A percentile compares a stretch with the other conserved stretches of the same genome.
phyloP scores from a whole-genome alignment of 2,329 filamentous ascomycete species.

The Ilyonectria mors-panacis region DNA sequence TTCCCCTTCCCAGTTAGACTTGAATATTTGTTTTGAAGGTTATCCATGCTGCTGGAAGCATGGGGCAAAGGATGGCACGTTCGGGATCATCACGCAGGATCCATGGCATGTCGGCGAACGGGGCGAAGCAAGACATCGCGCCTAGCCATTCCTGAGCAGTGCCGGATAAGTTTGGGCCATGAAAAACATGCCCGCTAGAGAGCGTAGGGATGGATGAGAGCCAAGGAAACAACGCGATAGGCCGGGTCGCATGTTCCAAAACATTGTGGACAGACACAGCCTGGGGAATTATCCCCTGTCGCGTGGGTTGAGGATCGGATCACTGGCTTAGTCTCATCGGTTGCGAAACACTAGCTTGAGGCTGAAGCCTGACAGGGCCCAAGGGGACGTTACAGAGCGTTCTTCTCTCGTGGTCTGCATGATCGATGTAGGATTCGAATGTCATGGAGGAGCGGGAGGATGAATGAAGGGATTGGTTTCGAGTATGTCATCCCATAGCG shows the following conservation, averaged over 20 bases:
- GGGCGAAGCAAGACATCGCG: constrained; percentile 15
- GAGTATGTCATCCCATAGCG: neutral
- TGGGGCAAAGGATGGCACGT: neutral
- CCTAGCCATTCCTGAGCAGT: neutral
- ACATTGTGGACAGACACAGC: neutral
- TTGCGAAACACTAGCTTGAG: constrained; percentile 33
- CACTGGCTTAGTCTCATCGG: constrained; percentile 28
- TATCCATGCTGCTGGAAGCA: constrained; percentile 1
- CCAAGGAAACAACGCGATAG: constrained; percentile 22
- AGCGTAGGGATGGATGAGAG: neutral
- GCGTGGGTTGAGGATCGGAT: constrained; percentile 27
- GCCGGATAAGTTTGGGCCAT: neutral
- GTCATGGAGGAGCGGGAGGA: neutral
- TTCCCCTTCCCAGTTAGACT: constrained; percentile 15
- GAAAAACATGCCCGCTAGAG: neutral
- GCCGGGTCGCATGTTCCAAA: constrained; percentile 2
- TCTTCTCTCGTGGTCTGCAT: neutral
- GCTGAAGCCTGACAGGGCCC: constrained; percentile 20
- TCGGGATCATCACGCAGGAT: constrained; percentile 7
- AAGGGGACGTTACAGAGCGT: constrained; percentile 8
- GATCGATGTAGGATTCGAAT: neutral
- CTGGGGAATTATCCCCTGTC: constrained; percentile 32
- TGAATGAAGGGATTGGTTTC: neutral
- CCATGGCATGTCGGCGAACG: neutral
- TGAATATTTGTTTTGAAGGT: constrained; percentile 8